Evolutionary conservation across 2,329 filamentous ascomycete genomes (phyloP), one percentile per base, ranked within the genome.

Genomic region (Whalleya microplaca): DNA sequence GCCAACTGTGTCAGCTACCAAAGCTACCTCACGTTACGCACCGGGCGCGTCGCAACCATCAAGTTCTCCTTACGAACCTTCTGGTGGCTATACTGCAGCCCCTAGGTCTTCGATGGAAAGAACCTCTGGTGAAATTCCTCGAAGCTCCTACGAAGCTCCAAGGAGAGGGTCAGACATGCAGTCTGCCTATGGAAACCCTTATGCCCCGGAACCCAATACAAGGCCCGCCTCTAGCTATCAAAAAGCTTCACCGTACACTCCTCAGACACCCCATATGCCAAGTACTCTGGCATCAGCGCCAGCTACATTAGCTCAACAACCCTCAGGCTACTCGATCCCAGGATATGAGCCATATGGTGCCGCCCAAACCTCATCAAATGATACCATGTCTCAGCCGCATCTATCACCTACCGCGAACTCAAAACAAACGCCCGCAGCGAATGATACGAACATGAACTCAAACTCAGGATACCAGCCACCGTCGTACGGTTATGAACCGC

Each of bases 401-500:
- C 37, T 45, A 45, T 42, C 57, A n/a, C 57, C 56, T 16, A 51
- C 42, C 20, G 27, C 48, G 1, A 62, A 60, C 19, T 29, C 58
- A 8, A 61, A 64, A 21, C 57, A 58, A 2, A 58, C 65, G 32
- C 41, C 47, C 37, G 16, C 50, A 6, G 43, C 44, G 23, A 64
- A 64, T 37, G 59, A 59, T 3, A 41, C 48, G 9, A 55, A 50
- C 58, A 68, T 44, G 16, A 65, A 41, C 45, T 65, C 47, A 53
- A 65, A 41, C 45, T 65, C 47, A 53, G 67, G 51, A 3, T 82
- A 81, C 55, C 78, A 82, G 49, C 73, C 79, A 14, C 70, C 75
- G 0, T 75, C 77, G 2, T 82, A 82, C 51, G 81, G 80, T 4
- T 85, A 83, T 57, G 79, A 82, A 58, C 76, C 83, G 14, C 77